Conservation (phyloP, 2,329 filamentous ascomycete genomes). For the Aspergillus niger region DNA sequence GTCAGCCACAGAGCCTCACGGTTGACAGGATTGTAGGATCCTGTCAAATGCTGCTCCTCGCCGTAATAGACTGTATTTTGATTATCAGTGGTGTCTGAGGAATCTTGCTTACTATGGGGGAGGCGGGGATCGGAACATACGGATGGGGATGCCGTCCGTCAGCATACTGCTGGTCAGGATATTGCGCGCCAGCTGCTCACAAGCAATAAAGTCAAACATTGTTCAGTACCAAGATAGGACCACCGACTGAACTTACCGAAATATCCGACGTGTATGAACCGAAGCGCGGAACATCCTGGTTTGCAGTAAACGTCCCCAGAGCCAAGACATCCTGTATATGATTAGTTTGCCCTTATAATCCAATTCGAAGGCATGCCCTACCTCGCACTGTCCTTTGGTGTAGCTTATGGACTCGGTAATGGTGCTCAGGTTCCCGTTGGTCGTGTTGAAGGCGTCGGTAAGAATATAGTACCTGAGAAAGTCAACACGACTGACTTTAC, state of each 20-base stretch:
- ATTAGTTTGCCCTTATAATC: neutral
- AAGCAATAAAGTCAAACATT: neutral
- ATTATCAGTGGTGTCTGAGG: neutral
- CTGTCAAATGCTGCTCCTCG: constrained; percentile 62
- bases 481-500: constrained; percentile 28
- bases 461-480: constrained; percentile 32
- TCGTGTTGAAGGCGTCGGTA: constrained; percentile 32
- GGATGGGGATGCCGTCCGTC: constrained; percentile 60
- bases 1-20: constrained; percentile 61
- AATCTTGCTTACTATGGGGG: neutral
- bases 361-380: neutral
- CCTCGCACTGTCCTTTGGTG: constrained; percentile 2
- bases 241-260: neutral
- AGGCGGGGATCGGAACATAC: neutral
- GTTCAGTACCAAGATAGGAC: neutral
- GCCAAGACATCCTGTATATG: constrained; percentile 1
- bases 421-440: constrained; percentile 32
- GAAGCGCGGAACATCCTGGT: constrained; percentile 62
- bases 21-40: constrained; percentile 50
- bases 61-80: constrained; percentile 59
- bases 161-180: constrained; percentile 62
- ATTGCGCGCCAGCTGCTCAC: constrained; percentile 53
- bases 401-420: constrained; percentile 24
- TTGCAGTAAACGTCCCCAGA: constrained; percentile 59
- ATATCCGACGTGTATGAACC: constrained; percentile 31